phyloP scores from a whole-genome alignment of 345 rosid species.

The Linum trigynum region DNA sequence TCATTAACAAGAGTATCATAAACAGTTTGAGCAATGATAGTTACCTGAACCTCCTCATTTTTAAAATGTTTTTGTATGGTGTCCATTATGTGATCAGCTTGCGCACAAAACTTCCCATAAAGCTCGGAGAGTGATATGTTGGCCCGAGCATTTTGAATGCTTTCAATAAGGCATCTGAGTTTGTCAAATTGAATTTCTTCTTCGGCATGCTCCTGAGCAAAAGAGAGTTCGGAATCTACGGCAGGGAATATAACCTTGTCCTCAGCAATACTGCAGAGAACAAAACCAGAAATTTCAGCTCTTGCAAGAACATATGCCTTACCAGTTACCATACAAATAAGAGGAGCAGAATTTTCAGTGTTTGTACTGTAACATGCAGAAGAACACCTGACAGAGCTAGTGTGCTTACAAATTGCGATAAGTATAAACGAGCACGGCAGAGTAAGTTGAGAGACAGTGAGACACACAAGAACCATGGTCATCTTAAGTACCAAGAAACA shows the following conservation, averaged over 20 bases:
- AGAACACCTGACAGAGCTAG: too few relatives aligned
- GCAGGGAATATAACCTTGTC: constrained; percentile 61
- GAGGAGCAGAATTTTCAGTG: neutral
- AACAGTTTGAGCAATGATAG: constrained; percentile 8
- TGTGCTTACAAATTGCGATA: too few relatives aligned
- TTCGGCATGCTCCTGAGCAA: constrained; percentile 51
- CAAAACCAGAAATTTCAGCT: constrained; percentile 11
- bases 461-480: too few relatives aligned
- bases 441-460: too few relatives aligned
- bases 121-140: constrained; percentile 39
- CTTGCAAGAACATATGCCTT: constrained; percentile 7
- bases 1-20: neutral
- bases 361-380: too few relatives aligned
- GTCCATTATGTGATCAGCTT: constrained; percentile 48
- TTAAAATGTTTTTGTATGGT: constrained; percentile 46
- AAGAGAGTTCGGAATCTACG: constrained; percentile 47
- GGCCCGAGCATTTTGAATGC: constrained; percentile 41
- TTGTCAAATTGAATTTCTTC: constrained; percentile 47
- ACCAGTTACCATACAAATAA: neutral
- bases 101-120: constrained; percentile 35
- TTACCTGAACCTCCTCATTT: constrained; percentile 52
- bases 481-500: too few relatives aligned
- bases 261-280: constrained; percentile 49
- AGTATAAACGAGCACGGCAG: too few relatives aligned
- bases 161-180: constrained; percentile 42